Evolutionary conservation across 1,139 yeast species (phyloP), one percentile per base, ranked within the genome.

Genomic region (Pichia sp.): DNA sequence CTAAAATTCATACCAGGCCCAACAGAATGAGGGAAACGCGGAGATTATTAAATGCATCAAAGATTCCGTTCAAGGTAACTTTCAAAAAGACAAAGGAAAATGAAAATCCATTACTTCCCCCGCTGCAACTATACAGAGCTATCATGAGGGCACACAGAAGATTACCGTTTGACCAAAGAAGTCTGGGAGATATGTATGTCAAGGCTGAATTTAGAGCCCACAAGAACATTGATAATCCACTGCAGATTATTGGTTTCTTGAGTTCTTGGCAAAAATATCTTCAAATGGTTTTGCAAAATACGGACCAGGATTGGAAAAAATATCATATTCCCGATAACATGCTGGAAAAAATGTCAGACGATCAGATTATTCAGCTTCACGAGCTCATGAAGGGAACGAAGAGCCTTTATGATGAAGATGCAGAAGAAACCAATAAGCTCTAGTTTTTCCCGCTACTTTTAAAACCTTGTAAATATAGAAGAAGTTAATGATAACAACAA

Each of bases 201-300:
- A 88, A 85, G 67, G 81, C 85, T 31, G 99, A 93, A 71, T 93
- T 93, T 74, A 82, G 83, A 62, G 86, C 93, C n/a, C 99, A 95
- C 71, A 81, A 82, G 59, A 72, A 75, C 50, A 79, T 85, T 13
- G 97, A 90, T 62, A 90, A 93, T 68, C 98, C 99, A 1, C 76
- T 90, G 42, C 96, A 92, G 67, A 90, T 93, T 40, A 92, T 95
- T 8, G 98, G 97, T 11, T 93, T 93, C 65, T 77, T 93, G 59
- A 82, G 96, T 1, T 86, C 90, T 61, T 93, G 99, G 99, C 99
- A 93, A 67, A 92, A 89, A 63, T 93, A 93, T 65, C 78, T 89
- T 57, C 80, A 81, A 54, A 75, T 78, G 67, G 78, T 93, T 41
- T 49, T 50, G 29, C 58, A 57, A 45, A 67, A 59, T 54, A 84